Conservation (phyloP, 1,139 yeast genomes). For the Komagataea norvegica region DNA sequence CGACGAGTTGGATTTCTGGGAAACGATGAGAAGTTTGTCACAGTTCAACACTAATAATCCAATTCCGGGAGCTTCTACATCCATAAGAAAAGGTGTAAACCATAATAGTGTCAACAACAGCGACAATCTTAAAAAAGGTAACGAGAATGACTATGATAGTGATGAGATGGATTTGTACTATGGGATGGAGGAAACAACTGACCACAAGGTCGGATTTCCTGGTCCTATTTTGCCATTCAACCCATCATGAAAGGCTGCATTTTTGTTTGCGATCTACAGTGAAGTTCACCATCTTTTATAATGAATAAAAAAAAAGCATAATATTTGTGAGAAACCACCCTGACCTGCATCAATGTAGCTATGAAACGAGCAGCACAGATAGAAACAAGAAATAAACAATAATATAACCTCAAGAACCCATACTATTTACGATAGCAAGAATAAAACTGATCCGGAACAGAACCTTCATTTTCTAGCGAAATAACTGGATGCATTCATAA, state of each 20-base stretch:
- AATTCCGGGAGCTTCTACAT: slow-evolving; percentile 16
- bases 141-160: slow-evolving; percentile 10
- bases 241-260: too few relatives aligned
- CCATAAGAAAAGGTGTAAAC: slow-evolving; percentile 5
- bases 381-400: too few relatives aligned
- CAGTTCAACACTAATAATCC: slow-evolving; percentile 29
- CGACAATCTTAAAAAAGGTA: neutral
- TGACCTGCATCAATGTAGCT: too few relatives aligned
- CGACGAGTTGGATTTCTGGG: slow-evolving; percentile 66
- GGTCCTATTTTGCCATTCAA: slow-evolving; percentile 25
- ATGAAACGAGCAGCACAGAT: too few relatives aligned
- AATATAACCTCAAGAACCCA: too few relatives aligned
- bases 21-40: slow-evolving; percentile 53
- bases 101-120: slow-evolving; percentile 1
- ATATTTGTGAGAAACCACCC: too few relatives aligned
- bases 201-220: slow-evolving; percentile 22
- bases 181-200: slow-evolving; percentile 23
- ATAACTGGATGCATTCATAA: slow-evolving; percentile 67
- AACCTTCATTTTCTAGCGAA: slow-evolving; percentile 51
- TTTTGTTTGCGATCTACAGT: too few relatives aligned
- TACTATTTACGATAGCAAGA: too few relatives aligned
- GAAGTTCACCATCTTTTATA: too few relatives aligned
- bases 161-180: slow-evolving; percentile 20
- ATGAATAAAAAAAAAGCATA: too few relatives aligned
- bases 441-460: too few relatives aligned